Evolutionary conservation across 306 rosid genomes (phyloP).

Genomic region (Datisca glomerata): DNA sequence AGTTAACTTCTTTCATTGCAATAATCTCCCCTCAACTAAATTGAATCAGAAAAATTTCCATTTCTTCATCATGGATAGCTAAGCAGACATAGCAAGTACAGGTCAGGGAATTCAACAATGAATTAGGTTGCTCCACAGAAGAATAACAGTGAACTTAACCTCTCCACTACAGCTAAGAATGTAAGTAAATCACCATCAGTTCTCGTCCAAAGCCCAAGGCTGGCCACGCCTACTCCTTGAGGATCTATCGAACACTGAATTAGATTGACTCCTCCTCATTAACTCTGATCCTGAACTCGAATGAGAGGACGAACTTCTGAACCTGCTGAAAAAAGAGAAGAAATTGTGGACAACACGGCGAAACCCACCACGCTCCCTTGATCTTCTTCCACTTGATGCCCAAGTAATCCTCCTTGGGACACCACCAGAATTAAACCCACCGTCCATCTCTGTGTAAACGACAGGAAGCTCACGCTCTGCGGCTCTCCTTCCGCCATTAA

Average conservation of each 20-base stretch:
- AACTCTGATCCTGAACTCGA: slow-evolving; percentile 12
- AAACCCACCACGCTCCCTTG: slow-evolving; percentile 41
- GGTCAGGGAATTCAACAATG: too few relatives aligned
- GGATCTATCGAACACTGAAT: slow-evolving; percentile 21
- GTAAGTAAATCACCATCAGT: slow-evolving; percentile 29
- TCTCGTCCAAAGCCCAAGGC: slow-evolving; percentile 17
- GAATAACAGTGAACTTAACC: slow-evolving; percentile 5
- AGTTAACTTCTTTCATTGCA: too few relatives aligned
- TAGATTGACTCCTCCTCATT: slow-evolving; percentile 21
- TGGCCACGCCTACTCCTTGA: slow-evolving; percentile 29
- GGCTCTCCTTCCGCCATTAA: slow-evolving; percentile 49
- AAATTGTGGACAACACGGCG: slow-evolving; percentile 25
- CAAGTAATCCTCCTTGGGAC: slow-evolving; percentile 49
- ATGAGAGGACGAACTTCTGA: slow-evolving; percentile 29
- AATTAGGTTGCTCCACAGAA: too few relatives aligned
- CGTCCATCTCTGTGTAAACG: slow-evolving; percentile 69
- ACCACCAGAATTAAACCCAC: slow-evolving; percentile 44
- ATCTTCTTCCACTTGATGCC: slow-evolving; percentile 31
- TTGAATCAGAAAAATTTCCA: neutral
- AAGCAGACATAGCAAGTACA: too few relatives aligned
- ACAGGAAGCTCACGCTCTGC: slow-evolving; percentile 60
- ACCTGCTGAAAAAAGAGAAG: slow-evolving; percentile 36
- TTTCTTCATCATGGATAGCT: neutral
- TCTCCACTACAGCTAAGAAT: too few relatives aligned
- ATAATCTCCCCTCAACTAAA: too few relatives aligned